These are phyloP conservation scores for Populus tomentosa DNA, from an alignment of 441 rosid species.

Conservation along the genomic window DNA sequence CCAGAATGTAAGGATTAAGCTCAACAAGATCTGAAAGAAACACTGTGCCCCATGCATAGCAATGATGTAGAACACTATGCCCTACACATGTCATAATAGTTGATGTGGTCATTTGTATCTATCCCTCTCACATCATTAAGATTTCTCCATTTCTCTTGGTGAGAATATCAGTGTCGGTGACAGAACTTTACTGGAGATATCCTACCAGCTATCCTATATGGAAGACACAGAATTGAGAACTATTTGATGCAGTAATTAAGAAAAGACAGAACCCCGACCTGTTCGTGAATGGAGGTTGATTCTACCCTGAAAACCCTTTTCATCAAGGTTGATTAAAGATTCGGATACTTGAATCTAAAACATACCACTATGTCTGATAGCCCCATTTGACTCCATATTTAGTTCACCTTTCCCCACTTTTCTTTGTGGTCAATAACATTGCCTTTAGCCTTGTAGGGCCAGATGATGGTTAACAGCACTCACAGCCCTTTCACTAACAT, in stretches of 20 bases:
- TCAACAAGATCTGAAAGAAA: neutral
- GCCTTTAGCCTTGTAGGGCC: too few species aligned
- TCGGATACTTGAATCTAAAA: too few species aligned
- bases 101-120: neutral
- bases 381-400: too few species aligned
- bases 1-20: neutral
- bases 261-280: neutral
- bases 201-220: neutral
- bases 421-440: too few species aligned
- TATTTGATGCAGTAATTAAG: neutral
- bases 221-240: neutral
- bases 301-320: neutral
- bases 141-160: neutral
- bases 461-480: too few species aligned
- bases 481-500: too few species aligned
- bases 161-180: too few species aligned
- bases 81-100: neutral
- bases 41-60: neutral
- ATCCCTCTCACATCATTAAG: too few species aligned
- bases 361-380: too few species aligned
- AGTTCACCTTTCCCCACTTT: too few species aligned
- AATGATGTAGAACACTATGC: neutral
- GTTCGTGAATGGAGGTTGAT: neutral
- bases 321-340: too few species aligned
- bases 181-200: too few species aligned